Evolutionary conservation across 306 rosid genomes (phyloP).

Genomic region (Cicer cuneatum): DNA sequence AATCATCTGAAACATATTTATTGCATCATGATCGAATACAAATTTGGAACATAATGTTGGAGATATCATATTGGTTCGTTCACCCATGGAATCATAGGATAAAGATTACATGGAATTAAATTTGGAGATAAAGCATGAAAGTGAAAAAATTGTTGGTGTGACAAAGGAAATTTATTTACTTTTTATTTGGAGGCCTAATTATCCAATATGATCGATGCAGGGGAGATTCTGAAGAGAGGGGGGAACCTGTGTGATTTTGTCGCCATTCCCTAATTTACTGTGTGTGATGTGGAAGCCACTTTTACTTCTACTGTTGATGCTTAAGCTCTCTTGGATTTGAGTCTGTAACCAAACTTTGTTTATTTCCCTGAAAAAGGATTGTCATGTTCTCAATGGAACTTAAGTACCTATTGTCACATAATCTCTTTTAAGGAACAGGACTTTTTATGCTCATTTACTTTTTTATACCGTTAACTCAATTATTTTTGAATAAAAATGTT

Average conservation of each 20-base stretch:
- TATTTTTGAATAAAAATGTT: neutral
- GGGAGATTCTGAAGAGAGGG: neutral
- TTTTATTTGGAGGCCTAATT: conserved; percentile 8
- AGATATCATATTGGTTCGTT: no score
- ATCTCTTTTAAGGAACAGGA: neutral
- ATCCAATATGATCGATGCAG: neutral
- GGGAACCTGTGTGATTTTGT: conserved; percentile 1
- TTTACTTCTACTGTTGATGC: conserved; percentile 12
- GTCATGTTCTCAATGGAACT: conserved; percentile 39
- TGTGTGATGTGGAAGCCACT: conserved; percentile 46
- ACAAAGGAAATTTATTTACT: neutral
- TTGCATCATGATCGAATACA: no score
- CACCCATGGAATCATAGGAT: no score
- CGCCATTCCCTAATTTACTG: conserved; percentile 34
- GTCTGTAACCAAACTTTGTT: neutral
- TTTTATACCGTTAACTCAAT: neutral
- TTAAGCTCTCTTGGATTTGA: conserved; percentile 11
- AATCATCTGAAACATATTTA: no score
- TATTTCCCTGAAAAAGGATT: neutral
- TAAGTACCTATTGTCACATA: conserved; percentile 5
- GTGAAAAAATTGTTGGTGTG: neutral
- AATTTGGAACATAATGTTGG: no score
- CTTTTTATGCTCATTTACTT: neutral
- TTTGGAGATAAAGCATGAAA: neutral
- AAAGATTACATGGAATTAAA: neutral